These are phyloP conservation scores for Colletotrichum sp. DNA, from an alignment of 2,329 filamentous ascomycete genomes.

Conservation along the genomic window DNA sequence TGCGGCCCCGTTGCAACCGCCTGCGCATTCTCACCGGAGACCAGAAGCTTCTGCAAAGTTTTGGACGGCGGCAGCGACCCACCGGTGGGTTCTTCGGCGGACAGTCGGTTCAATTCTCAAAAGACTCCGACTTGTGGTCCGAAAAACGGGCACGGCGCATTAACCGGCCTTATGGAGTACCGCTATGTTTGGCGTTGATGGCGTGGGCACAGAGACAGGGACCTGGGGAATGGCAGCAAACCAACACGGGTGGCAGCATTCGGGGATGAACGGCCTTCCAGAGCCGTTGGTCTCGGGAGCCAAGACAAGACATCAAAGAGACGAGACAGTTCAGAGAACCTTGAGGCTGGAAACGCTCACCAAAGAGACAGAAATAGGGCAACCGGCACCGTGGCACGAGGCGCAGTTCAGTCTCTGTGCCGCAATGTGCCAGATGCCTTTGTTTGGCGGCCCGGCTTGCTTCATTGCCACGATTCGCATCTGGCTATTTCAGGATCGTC, in stretches of 20 bases:
- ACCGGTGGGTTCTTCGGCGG: not conserved
- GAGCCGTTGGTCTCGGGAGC: not conserved
- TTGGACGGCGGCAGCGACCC: not conserved
- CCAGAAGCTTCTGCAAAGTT: not conserved
- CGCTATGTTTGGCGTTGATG: not conserved
- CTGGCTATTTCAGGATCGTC: not conserved
- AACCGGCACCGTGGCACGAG: not conserved
- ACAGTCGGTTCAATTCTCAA: constrained; percentile 12
- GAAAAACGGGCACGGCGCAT: constrained; percentile 12
- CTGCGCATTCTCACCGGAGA: not conserved
- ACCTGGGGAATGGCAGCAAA: not conserved
- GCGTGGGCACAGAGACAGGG: not conserved
- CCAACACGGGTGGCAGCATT: constrained; percentile 3
- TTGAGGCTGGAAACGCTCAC: not conserved
- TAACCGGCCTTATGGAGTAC: not conserved
- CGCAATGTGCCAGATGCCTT: not conserved
- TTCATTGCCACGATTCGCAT: not conserved
- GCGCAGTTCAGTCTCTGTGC: not conserved
- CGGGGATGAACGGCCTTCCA: not conserved
- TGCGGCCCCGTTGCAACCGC: not conserved
- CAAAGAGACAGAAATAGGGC: not conserved
- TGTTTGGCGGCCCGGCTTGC: not conserved
- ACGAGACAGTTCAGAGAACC: not conserved
- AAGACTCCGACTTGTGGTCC: constrained; percentile 14
- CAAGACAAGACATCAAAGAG: not conserved